Evolutionary conservation across 441 rosid species (phyloP), one percentile per base, ranked within the genome.

Genomic region (Populus hybrid): DNA sequence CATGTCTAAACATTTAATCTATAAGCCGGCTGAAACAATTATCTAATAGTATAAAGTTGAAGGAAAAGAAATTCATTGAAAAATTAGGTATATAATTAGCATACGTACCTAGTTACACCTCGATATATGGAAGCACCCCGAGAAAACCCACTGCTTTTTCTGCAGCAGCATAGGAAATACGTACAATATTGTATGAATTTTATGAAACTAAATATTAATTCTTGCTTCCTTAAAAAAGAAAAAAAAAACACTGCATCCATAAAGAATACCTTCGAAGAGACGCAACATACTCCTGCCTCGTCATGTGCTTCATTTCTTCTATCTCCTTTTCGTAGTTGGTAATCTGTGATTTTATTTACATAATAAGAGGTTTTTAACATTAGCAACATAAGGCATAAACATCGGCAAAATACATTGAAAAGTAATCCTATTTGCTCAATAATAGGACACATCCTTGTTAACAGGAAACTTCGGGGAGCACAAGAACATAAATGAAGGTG

Each of bases 131-230:
- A 95, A 72, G 99, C 98, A 73, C 99, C 99, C 30, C 99, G 88
- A 73, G 99, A 95, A 83, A 95, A 95, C 69, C 98, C 99, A 84
- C 97, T 95, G 70, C 99, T 95, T 84, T 91, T 95, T 85, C 99
- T 95, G 89, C 82, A 71, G 38, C 12, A 18, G 61, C 26, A 70
- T 10, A 73, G 28, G 73, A 63, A 11, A 26, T 74, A 7, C 34
- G 34, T 30, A 30, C 32, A 4, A 11, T 21, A 7, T 11, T 34
- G 4, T 5, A 3, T 6, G 26, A 5, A n/a, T 30, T 32, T 21
- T 18, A 16, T n/a, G 23, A 20, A 23, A 20, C 3, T 9, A 36
- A 35, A 14, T 18, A 5, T 12, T 46, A 46, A 46, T 46, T 46
- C 16, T 50, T 26, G 38, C 69, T 63, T 57, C 8, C 16, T 20